Conservation (phyloP, 345 rosid genomes). For the Citrus reticulata region DNA sequence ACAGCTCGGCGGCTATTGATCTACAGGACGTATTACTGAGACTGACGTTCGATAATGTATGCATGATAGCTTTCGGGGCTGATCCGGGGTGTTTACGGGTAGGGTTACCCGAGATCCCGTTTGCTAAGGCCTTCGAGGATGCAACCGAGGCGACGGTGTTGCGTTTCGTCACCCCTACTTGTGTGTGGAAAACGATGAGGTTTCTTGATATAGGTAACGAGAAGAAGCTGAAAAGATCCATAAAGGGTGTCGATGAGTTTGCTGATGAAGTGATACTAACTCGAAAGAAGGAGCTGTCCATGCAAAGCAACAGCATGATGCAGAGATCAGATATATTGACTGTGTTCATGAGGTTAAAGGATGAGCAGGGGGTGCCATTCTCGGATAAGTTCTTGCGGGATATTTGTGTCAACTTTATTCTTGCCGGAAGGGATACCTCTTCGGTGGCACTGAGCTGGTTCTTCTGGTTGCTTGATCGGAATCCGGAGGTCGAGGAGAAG, state of each 20-base stretch:
- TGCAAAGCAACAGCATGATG: slow-evolving; percentile 14
- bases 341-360: slow-evolving; percentile 54
- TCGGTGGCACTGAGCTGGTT: slow-evolving; percentile 96
- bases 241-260: slow-evolving; percentile 69
- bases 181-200: slow-evolving; percentile 80
- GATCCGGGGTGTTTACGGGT: slow-evolving; percentile 81
- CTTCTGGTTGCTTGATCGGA: slow-evolving; percentile 75
- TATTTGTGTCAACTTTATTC: slow-evolving; percentile 88
- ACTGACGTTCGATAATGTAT: slow-evolving; percentile 85
- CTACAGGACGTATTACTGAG: slow-evolving; percentile 77
- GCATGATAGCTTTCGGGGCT: slow-evolving; percentile 92
- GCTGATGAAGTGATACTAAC: slow-evolving; percentile 74
- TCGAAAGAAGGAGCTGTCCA: slow-evolving; percentile 65
- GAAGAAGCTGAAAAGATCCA: slow-evolving; percentile 64
- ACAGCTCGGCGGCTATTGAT: slow-evolving; percentile 43
- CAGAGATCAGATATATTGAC: slow-evolving; percentile 74
- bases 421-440: slow-evolving; percentile 97
- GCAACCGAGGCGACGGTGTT: slow-evolving; percentile 72
- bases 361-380: slow-evolving; percentile 53
- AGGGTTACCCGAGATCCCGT: slow-evolving; percentile 64
- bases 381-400: slow-evolving; percentile 84
- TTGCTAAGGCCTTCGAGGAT: slow-evolving; percentile 86
- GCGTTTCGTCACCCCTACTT: slow-evolving; percentile 76
- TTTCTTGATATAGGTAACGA: slow-evolving; percentile 65
- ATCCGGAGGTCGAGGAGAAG: slow-evolving; percentile 58